These are phyloP conservation scores for Blastocladiella britannica DNA, from an alignment of 192 early-diverging fungal genomes.

Conservation along the genomic window DNA sequence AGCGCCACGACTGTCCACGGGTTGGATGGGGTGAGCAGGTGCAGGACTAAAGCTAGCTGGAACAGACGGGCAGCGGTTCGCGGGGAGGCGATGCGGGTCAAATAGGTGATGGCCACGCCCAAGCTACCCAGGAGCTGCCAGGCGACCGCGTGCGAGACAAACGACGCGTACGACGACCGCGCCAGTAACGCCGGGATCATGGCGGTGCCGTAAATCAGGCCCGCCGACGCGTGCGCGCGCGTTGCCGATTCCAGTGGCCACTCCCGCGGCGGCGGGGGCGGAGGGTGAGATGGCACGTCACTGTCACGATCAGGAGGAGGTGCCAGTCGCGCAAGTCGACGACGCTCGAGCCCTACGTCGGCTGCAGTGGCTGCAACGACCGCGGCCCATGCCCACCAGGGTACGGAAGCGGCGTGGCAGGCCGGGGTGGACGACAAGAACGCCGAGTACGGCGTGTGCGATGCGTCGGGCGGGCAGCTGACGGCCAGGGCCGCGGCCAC, in stretches of 20 bases:
- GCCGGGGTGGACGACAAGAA: no score
- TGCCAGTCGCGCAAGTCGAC: no score
- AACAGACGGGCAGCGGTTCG: background rate
- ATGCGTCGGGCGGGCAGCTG: no score
- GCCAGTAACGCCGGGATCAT: background rate
- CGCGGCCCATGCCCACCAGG: no score
- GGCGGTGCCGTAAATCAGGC: background rate
- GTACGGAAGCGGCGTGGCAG: no score
- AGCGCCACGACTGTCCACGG: background rate
- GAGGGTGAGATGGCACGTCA: no score
- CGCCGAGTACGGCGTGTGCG: no score
- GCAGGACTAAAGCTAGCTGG: background rate
- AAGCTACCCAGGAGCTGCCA: background rate
- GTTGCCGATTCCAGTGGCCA: background rate
- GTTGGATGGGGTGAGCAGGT: background rate
- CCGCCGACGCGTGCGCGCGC: background rate
- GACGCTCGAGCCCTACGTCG: no score
- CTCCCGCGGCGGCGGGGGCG: no score
- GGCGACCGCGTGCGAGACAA: background rate
- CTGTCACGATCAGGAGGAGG: no score
- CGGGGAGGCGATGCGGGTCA: background rate
- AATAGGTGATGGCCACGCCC: background rate
- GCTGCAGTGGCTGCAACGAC: no score
- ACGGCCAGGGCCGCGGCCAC: no score
- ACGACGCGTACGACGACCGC: background rate